A percentile compares a stretch with the other conserved stretches of the same genome.
Conservation (phyloP, 306 rosid species). For the Amphicarpaea edgeworthii region DNA sequence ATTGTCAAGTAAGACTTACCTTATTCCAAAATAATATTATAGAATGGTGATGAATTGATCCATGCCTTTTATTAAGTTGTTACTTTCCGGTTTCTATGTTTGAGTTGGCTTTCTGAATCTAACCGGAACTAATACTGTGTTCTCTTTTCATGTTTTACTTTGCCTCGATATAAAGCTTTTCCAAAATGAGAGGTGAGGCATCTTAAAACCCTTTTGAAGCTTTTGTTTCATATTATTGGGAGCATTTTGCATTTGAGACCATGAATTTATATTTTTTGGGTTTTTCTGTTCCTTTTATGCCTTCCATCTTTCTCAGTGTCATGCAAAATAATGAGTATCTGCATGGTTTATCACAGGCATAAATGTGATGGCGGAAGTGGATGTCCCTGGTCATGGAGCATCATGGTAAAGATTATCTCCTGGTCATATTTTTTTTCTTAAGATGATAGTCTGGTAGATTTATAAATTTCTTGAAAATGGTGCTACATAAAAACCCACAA, state of each 20-base stretch:
- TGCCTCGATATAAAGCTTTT: slow-evolving; percentile 68
- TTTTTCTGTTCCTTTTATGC: slow-evolving; percentile 39
- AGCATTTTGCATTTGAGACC: slow-evolving; percentile 25
- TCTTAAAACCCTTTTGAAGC: slow-evolving; percentile 45
- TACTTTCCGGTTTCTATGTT: slow-evolving; percentile 36
- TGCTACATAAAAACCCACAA: slow-evolving; percentile 9
- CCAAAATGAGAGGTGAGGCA: slow-evolving; percentile 85
- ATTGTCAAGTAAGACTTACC: slow-evolving; percentile 79
- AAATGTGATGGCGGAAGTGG: slow-evolving; percentile 94
- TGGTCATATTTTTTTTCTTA: slow-evolving; percentile 34
- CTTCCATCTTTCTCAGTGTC: slow-evolving; percentile 28
- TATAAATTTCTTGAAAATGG: neutral
- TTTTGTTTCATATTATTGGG: slow-evolving; percentile 30
- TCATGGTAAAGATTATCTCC: slow-evolving; percentile 72
- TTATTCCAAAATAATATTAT: slow-evolving; percentile 30
- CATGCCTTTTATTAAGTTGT: slow-evolving; percentile 27
- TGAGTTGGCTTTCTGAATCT: slow-evolving; percentile 49
- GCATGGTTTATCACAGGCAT: slow-evolving; percentile 69
- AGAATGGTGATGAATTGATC: neutral
- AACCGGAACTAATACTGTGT: slow-evolving; percentile 47
- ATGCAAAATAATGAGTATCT: slow-evolving; percentile 28
- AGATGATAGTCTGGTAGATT: slow-evolving; percentile 17
- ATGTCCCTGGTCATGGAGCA: slow-evolving; percentile 94
- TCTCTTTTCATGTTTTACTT: slow-evolving; percentile 52
- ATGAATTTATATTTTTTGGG: slow-evolving; percentile 9